Evolutionary conservation across 1,284 basidiomycete species (phyloP).

Genomic region (Mixia osmundae): DNA sequence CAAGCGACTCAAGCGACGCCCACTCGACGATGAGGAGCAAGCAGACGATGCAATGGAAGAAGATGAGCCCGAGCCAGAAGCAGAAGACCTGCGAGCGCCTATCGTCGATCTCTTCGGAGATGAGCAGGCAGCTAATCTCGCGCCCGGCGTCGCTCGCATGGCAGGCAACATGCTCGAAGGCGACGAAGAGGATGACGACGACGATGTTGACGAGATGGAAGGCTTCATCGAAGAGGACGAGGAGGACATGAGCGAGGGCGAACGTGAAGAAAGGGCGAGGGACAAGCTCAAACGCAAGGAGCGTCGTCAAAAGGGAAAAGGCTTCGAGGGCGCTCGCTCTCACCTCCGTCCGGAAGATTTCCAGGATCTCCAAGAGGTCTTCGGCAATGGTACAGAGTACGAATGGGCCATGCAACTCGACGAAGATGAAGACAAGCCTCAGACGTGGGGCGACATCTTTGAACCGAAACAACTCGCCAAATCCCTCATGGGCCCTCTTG

Average conservation of each 20-base stretch:
- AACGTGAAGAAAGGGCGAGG: conserved; percentile 1
- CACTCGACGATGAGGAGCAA: conserved; percentile 37
- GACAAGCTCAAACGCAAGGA: conserved; percentile 17
- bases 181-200: conserved; percentile 38
- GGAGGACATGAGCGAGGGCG: conserved; percentile 14
- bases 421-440: conserved; percentile 32
- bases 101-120: conserved; percentile 21
- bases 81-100: conserved; percentile 45
- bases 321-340: conserved; percentile 32
- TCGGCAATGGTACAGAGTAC: conserved; percentile 90
- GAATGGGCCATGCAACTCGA: conserved; percentile 77
- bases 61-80: conserved; percentile 25
- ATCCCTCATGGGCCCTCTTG: conserved; percentile 75
- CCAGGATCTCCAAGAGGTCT: conserved; percentile 91
- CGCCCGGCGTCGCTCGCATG: conserved; percentile 17
- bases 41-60: conserved; percentile 7
- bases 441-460: conserved; percentile 54
- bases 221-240: conserved; percentile 64
- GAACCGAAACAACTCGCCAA: conserved; percentile 91
- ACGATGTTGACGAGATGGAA: conserved; percentile 26
- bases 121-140: conserved; percentile 7
- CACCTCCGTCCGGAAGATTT: conserved; percentile 40
- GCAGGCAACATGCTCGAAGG: conserved; percentile 22
- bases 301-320: conserved; percentile 26
- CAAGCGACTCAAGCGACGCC: conserved; percentile 45